Percentiles rank a stretch among this genome's conserved stretches.
Evolutionary conservation across 2,329 filamentous ascomycete genomes (phyloP).

Genomic region (Mariannaea elegans): DNA sequence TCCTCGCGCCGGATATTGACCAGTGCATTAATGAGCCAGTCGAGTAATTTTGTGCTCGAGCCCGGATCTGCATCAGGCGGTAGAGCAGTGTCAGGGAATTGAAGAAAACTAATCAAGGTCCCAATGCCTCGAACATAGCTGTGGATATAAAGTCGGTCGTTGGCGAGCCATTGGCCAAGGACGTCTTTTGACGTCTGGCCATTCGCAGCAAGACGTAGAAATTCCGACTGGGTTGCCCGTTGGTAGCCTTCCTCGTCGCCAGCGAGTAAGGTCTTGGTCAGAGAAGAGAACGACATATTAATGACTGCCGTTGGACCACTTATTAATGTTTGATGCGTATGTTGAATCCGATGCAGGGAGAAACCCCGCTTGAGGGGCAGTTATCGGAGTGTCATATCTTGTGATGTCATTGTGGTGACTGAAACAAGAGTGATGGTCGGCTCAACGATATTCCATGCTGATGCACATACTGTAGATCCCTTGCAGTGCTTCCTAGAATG

Average conservation of each 20-base stretch:
- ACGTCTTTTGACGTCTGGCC: constrained; percentile 65
- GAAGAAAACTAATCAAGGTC: constrained; percentile 68
- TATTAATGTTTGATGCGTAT: neutral
- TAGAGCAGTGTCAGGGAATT: constrained; percentile 54
- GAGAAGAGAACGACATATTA: constrained; percentile 42
- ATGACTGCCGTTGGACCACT: neutral
- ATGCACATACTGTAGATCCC: neutral
- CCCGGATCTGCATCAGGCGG: constrained; percentile 20
- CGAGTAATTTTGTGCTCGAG: constrained; percentile 64
- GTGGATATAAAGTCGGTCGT: constrained; percentile 76
- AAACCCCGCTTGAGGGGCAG: neutral
- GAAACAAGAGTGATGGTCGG: constrained; percentile 6
- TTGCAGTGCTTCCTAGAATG: too few species aligned
- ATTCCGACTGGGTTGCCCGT: constrained; percentile 70
- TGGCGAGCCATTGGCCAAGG: constrained; percentile 74
- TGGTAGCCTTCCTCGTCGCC: constrained; percentile 57
- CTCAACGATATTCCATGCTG: constrained; percentile 32
- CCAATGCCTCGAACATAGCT: constrained; percentile 75
- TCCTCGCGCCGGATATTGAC: constrained; percentile 74
- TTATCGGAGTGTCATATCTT: neutral
- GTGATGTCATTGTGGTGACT: constrained; percentile 5
- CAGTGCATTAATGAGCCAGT: constrained; percentile 70
- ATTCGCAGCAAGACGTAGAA: constrained; percentile 71
- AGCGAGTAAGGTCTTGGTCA: constrained; percentile 66
- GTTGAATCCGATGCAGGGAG: neutral